A percentile compares a stretch with the other conserved stretches of the same genome.
These are phyloP conservation scores for Microsporum canis DNA, from an alignment of 2,329 filamentous ascomycete genomes.

Conservation along the genomic window DNA sequence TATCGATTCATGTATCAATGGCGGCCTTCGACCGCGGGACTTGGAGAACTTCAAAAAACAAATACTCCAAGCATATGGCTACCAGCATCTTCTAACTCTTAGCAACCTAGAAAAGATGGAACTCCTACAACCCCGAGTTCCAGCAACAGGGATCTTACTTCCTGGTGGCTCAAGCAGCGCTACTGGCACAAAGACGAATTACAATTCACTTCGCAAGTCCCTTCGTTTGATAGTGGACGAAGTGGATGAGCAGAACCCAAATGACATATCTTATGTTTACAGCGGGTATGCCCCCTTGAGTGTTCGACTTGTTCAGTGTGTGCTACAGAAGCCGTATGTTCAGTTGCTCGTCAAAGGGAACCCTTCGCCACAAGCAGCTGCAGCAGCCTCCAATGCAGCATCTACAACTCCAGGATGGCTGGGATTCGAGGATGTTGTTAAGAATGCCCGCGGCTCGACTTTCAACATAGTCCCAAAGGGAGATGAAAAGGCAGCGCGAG, in stretches of 20 bases:
- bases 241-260: conserved; percentile 86
- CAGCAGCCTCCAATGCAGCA: conserved; percentile 35
- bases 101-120: conserved; percentile 80
- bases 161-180: conserved; percentile 48
- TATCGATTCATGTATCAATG: conserved; percentile 80
- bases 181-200: conserved; percentile 70
- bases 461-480: conserved; percentile 90
- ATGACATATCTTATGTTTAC: conserved; percentile 96
- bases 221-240: conserved; percentile 88
- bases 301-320: conserved; percentile 79
- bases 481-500: conserved; percentile 83
- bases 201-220: conserved; percentile 73
- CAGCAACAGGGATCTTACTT: conserved; percentile 68
- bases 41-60: conserved; percentile 80
- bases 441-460: conserved; percentile 74
- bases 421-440: conserved; percentile 84
- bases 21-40: conserved; percentile 78
- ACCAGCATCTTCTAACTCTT: conserved; percentile 86
- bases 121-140: conserved; percentile 65
- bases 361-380: conserved; percentile 36
- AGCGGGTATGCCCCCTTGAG: conserved; percentile 92
- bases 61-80: conserved; percentile 84
- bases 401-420: conserved; percentile 71
- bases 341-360: conserved; percentile 57
- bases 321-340: conserved; percentile 82